Evolutionary conservation across 176 grass and related monocot genomes (phyloP), one percentile per base, ranked within the genome.

Genomic region (Bromus sterilis): DNA sequence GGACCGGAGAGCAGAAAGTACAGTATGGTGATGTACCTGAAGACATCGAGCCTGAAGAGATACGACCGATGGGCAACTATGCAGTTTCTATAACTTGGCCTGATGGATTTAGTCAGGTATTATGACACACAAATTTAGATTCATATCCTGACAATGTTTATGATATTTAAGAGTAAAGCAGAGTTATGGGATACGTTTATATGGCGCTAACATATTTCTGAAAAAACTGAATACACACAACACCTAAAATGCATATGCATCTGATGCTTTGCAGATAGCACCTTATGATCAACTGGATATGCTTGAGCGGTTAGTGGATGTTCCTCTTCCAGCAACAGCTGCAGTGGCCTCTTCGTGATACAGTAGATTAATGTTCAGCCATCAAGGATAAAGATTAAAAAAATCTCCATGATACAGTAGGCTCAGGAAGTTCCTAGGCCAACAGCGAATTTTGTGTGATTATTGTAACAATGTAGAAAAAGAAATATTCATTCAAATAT

Each of bases 31-130:
- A 98, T 82, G 68, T 98, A 72, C 88, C 95, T 75, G 95, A 98
- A 75, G 92, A 95, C 77, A 98, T 95, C 43, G 95, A 98, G 59
- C 95, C 95, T 60, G 88, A 98, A 88, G 95, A 95, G 65, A 98
- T 98, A 68, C 76, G 86, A 63, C 92, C 95, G 0, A 94, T 98
- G 92, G 95, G 95, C 66, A 98, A 98, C 83, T 98, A 98, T 37
- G 95, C 92, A 18, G 95, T 95, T 82, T 98, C 95, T 66, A 95
- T 98, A 86, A 93, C 95, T n/a, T 98, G 95, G 95, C 95, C 95
- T 62, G 95, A 98, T 84, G 95, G 95, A 51, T 98, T 98, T 84
- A 93, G 69, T 83, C 92, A 98, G 95, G 92, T 98, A 81, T 87
- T 56, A n/a, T 77, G 20, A 53, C 25, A 64, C 43, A 88, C 25